These are phyloP conservation scores for Metschnikowia santaceciliae DNA, from an alignment of 805 yeast species.

Conservation along the genomic window DNA sequence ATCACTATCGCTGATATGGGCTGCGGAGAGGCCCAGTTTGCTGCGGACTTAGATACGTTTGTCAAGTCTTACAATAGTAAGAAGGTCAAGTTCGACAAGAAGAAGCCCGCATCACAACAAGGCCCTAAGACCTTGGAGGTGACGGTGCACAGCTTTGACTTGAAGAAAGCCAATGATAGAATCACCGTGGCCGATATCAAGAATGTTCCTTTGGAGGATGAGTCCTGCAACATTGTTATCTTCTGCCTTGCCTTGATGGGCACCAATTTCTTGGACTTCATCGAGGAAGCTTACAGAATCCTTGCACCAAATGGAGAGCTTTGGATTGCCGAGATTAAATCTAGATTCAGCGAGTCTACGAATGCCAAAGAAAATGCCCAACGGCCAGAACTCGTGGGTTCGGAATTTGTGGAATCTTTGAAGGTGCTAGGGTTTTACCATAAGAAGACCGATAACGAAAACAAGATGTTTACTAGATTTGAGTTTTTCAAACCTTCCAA, in stretches of 20 bases:
- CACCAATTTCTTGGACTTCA: constrained; percentile 88
- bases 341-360: constrained; percentile 67
- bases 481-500: constrained; percentile 87
- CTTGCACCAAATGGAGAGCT: constrained; percentile 88
- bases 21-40: constrained; percentile 93
- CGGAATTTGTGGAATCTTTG: constrained; percentile 76
- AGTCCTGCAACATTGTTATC: constrained; percentile 80
- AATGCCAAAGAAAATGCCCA: constrained; percentile 20
- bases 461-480: constrained; percentile 92
- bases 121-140: constrained; percentile 42
- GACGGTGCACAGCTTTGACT: constrained; percentile 83
- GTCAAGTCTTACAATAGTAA: constrained; percentile 29
- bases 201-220: constrained; percentile 78
- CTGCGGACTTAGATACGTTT: constrained; percentile 58
- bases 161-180: constrained; percentile 81
- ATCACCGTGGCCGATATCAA: constrained; percentile 96
- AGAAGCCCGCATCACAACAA: constrained; percentile 29
- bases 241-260: constrained; percentile 97
- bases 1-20: constrained; percentile 97
- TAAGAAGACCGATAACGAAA: constrained; percentile 77
- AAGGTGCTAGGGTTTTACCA: constrained; percentile 83
- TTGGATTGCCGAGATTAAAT: constrained; percentile 97
- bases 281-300: constrained; percentile 83
- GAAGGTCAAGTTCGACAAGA: constrained; percentile 16
- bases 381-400: constrained; percentile 48